Conservation (phyloP, 805 yeast species). For the Kluyveromyces wickerhamii region DNA sequence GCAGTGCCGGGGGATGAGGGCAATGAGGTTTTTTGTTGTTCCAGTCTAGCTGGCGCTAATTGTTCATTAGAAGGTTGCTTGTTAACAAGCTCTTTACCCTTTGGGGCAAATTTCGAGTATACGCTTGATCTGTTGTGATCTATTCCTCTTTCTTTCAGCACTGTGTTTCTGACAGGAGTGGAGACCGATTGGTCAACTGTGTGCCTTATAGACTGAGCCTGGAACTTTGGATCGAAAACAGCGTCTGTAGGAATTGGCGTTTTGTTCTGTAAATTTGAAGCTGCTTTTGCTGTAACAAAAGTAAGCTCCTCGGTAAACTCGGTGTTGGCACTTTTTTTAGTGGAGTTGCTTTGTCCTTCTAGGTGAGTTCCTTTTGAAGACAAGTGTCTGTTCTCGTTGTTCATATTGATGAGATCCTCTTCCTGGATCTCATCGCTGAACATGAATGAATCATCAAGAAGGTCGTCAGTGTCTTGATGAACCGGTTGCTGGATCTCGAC, state of each 20-base stretch:
- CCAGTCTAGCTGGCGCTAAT: no score
- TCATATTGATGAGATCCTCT: constrained; percentile 32
- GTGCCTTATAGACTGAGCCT: constrained; percentile 47
- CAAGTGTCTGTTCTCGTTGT: constrained; percentile 20
- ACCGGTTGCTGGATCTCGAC: constrained; percentile 1
- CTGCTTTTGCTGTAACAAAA: constrained; percentile 61
- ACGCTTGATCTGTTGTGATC: constrained; percentile 15
- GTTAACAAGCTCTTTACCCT: constrained; percentile 20
- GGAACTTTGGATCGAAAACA: constrained; percentile 49
- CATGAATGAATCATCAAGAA: constrained; percentile 45
- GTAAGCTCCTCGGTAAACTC: constrained; percentile 21
- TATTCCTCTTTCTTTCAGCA: constrained; percentile 20
- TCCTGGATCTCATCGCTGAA: constrained; percentile 42
- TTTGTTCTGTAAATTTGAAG: constrained; percentile 45
- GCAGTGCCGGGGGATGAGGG: no score
- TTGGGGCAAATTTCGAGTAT: constrained; percentile 28
- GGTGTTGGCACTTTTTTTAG: constrained; percentile 1
- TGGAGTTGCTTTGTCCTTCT: constrained; percentile 6
- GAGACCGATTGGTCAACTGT: constrained; percentile 65
- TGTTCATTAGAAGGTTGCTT: no score
- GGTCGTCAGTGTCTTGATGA: constrained; percentile 22
- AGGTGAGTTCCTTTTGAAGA: constrained; percentile 11
- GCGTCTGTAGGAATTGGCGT: constrained; percentile 32
- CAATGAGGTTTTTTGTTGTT: no score
- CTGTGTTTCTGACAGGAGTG: constrained; percentile 40